Base-by-base conservation (phyloP, 2,329 filamentous ascomycete genomes). In the Gnomoniopsis smithogilvyi region DNA sequence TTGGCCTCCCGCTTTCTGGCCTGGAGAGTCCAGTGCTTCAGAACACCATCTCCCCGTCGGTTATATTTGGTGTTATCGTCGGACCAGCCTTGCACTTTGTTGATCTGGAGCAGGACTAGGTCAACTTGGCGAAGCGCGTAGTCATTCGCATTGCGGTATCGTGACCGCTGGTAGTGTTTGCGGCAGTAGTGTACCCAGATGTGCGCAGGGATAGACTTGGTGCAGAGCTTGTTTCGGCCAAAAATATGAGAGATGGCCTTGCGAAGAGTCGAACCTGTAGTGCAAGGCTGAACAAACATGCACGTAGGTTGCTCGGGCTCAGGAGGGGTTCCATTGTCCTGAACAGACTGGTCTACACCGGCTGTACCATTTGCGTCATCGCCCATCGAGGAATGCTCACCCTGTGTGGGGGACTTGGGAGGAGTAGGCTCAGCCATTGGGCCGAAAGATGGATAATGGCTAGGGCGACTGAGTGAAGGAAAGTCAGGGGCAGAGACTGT, bases 191-290 rank as follows among this genome's bases (percentile, higher is more conserved):
- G 84, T 0, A 91, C 84, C 90, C 90, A 94, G 2, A 91, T 82
- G 22, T 83, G 73, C 6, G 82, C 74, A 0, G 89, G 89, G 51
- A 95, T 90, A 48, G 80, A 78, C 36, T 87, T 81, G 0, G 91
- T 95, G 67, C 86, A 88, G 8, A 83, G 79, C 73, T 95, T 95
- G 78, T 95, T 95, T 41, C 91, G 84, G 22, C 91, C 91, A 65
- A 94, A 94, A 57, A 93, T 83, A 67, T 95, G 90, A 0, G 89
- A 92, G 60, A 94, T 88, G 6, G 88, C 86, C 73, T 94, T 94
- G 51, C 91, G 84, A 24, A 81, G 80, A 57, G 83, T 79, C 6
- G 84, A 85, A 3, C 79, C 79, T 0, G 84, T 87, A 49, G 82
- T 78, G 67, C 86, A 89, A 61, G 82, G 76, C 1, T 76, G 70